Evolutionary conservation across 441 rosid genomes (phyloP).

Genomic region (Pelargonium australe): DNA sequence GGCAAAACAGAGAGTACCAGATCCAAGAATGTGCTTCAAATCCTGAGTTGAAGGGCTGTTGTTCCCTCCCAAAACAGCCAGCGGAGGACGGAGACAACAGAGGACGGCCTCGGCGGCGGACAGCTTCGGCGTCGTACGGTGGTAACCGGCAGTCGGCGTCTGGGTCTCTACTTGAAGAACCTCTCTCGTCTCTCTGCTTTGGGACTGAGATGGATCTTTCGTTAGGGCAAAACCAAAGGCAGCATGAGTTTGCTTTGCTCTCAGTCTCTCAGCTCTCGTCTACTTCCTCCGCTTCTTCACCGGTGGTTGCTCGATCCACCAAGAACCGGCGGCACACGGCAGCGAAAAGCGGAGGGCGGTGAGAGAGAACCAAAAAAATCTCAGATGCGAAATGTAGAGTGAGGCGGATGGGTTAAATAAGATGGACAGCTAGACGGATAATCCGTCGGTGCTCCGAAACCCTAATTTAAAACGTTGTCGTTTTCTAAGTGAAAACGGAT

Average conservation of each 20-base stretch:
- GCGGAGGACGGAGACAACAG: constrained; percentile 20
- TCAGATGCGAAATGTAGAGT: no score
- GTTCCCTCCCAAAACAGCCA: constrained; percentile 79
- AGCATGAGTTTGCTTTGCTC: constrained; percentile 43
- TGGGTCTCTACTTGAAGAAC: neutral
- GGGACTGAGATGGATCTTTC: constrained; percentile 24
- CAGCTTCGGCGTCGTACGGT: no score
- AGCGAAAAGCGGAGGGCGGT: no score
- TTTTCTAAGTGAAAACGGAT: no score
- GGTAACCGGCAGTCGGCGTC: neutral
- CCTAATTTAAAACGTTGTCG: no score
- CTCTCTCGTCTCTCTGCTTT: neutral
- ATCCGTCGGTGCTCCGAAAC: no score
- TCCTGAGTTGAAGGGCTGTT: constrained; percentile 50
- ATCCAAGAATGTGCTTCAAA: constrained; percentile 54
- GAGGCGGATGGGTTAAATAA: no score
- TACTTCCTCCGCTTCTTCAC: constrained; percentile 24
- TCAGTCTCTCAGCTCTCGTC: constrained; percentile 48
- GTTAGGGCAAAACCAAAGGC: constrained; percentile 26
- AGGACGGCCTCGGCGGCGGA: no score
- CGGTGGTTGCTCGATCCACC: constrained; percentile 45
- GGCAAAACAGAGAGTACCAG: constrained; percentile 31
- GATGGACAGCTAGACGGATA: no score
- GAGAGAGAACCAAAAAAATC: no score
- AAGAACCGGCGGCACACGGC: no score